Base-by-base conservation (phyloP, 2,329 filamentous ascomycete species). In the Colletotrichum sidae region DNA sequence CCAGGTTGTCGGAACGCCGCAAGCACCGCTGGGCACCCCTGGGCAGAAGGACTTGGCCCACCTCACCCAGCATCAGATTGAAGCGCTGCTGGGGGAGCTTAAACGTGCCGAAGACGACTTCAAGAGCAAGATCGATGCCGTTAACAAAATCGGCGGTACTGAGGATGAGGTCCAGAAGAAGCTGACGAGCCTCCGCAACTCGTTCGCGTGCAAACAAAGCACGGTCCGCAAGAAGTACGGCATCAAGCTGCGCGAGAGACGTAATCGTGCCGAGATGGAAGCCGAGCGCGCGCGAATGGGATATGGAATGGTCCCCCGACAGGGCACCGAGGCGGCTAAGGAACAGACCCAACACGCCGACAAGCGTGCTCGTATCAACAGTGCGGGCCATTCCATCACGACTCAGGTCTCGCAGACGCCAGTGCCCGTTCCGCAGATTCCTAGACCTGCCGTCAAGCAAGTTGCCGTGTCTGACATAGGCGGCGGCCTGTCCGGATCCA, bases 161-260 rank as follows among this genome's bases (percentile, higher is more conserved):
- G 52, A 17, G 56, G 45, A 15, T 15, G 47, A 60, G 33, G 1
- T 52, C 1, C 52, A 76, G 68, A 63, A 65, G 42, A 64, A 68
- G 51, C 55, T 86, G 0, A 77, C 79, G 0, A 80, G 76, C 9
- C 69, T 87, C 1, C 81, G 81, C 45, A 88, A 87, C 67, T 80
- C 80, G 3, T 86, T 84, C 69, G 83, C 83, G 47, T 86, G 84
- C 3, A 86, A 85, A 61, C 84, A 86, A 71, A 86, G 83, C 57
- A 79, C 79, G n/a, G 83, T 86, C 3, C 81, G 86, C 11, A 88
- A 86, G 71, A 86, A 82, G 65, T 88, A 83, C 65, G 86, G 86
- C n/a, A 84, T 88, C 38, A 79, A 80, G 2, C 77, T 88, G 12
- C 80, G 84, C 0, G 78, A 82, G 67, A 77, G 84, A 11, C 81